Evolutionary conservation across 371 early-diverging fungal genomes (phyloP).

Genomic region (Mortierella sp.): DNA sequence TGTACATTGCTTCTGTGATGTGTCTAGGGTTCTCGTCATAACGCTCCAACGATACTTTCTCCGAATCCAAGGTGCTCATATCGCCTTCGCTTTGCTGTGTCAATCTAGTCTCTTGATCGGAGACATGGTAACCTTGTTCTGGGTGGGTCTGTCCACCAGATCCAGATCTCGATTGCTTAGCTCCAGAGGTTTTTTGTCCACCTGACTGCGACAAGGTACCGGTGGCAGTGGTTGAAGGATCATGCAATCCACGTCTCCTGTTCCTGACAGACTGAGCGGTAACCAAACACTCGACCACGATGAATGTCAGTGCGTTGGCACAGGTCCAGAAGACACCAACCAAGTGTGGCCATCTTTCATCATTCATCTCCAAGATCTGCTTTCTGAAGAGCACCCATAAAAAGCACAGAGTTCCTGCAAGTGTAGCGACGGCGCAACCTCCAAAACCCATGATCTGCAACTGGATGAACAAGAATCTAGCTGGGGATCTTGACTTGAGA

Average conservation of each 20-base stretch:
- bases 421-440: conserved; percentile 39
- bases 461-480: conserved; percentile 53
- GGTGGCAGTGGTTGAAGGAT: conserved; percentile 30
- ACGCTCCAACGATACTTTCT: conserved; percentile 31
- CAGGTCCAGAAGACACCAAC: conserved; percentile 52
- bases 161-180: conserved; percentile 7
- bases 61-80: conserved; percentile 21
- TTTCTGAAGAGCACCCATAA: conserved; percentile 46
- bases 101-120: conserved; percentile 27
- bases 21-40: conserved; percentile 5
- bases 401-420: conserved; percentile 49
- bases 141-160: conserved; percentile 1
- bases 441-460: conserved; percentile 55
- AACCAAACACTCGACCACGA: conserved; percentile 29
- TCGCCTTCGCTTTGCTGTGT: conserved; percentile 35
- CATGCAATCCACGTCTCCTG: conserved; percentile 36
- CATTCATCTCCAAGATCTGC: conserved; percentile 29
- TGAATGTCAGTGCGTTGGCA: conserved; percentile 46
- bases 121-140: not conserved
- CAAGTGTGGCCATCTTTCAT: conserved; percentile 29
- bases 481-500: conserved; percentile 46
- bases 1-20: not conserved
- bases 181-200: conserved; percentile 11
- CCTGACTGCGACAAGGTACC: conserved; percentile 27
- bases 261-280: conserved; percentile 40